Percentiles rank a stretch among this genome's conserved stretches.
Evolutionary conservation across 2,329 filamentous ascomycete species (phyloP).

Genomic region (Monosporascus sp.): DNA sequence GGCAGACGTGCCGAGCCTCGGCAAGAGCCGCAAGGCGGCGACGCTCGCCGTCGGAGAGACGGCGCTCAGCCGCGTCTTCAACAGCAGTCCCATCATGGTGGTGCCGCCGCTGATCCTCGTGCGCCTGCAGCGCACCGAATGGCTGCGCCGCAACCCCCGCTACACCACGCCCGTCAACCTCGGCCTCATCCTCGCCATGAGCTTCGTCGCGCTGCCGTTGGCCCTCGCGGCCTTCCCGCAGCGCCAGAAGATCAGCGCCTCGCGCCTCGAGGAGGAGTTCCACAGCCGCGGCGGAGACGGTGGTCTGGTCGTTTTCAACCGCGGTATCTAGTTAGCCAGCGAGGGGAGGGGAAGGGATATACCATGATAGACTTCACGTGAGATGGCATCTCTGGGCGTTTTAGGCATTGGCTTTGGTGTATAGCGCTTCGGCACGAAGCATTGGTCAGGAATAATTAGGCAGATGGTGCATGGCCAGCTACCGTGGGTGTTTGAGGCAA

Average conservation of each 20-base stretch:
- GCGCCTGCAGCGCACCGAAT: slow-evolving; percentile 74
- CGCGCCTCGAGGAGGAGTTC: slow-evolving; percentile 79
- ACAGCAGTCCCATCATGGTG: slow-evolving; percentile 96
- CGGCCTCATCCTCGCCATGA: slow-evolving; percentile 79
- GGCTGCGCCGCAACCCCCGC: slow-evolving; percentile 72
- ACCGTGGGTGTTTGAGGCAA: too few species aligned
- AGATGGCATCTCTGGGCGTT: too few species aligned
- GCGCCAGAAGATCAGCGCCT: slow-evolving; percentile 73
- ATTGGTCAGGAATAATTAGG: too few species aligned
- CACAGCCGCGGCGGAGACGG: slow-evolving; percentile 71
- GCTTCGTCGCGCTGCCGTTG: slow-evolving; percentile 81
- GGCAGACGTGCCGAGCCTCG: slow-evolving; percentile 64
- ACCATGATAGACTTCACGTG: not conserved
- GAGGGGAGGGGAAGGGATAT: not conserved
- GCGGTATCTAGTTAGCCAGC: slow-evolving; percentile 63
- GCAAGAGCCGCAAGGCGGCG: slow-evolving; percentile 83
- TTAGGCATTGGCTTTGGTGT: too few species aligned
- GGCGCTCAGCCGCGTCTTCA: slow-evolving; percentile 83
- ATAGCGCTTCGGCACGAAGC: too few species aligned
- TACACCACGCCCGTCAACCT: slow-evolving; percentile 81
- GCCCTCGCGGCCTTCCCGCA: slow-evolving; percentile 92
- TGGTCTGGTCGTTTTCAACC: slow-evolving; percentile 91
- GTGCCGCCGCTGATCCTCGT: slow-evolving; percentile 84
- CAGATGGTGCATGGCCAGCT: too few species aligned
- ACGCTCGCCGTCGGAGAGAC: slow-evolving; percentile 89